phyloP scores from a whole-genome alignment of 192 early-diverging fungal species.

The Backusella mclennaniae region DNA sequence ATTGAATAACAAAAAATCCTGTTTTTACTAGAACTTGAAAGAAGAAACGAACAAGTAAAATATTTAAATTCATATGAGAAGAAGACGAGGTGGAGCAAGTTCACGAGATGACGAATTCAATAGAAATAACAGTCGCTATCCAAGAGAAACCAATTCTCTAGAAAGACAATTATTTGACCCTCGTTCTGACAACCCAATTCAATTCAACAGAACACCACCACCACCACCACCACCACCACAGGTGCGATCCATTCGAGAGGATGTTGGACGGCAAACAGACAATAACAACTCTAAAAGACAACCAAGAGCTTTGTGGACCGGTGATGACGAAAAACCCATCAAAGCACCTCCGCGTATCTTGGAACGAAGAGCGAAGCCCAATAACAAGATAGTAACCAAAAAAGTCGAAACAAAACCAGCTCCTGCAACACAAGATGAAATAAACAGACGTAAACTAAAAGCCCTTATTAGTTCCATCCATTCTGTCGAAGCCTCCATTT shows the following conservation, averaged over 20 bases:
- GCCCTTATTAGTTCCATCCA: not conserved
- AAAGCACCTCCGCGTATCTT: not conserved
- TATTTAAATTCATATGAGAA: not conserved
- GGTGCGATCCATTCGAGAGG: not conserved
- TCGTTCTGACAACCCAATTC: conserved; percentile 3
- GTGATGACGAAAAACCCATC: not conserved
- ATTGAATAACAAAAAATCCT: not conserved
- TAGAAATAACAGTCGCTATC: not conserved
- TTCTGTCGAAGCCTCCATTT: not conserved
- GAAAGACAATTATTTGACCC: conserved; percentile 10
- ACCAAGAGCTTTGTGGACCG: not conserved
- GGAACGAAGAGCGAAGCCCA: not conserved
- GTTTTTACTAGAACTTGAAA: not conserved
- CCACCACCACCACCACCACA: not conserved
- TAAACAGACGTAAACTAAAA: not conserved
- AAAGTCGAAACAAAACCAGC: not conserved
- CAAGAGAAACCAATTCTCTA: not conserved
- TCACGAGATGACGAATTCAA: conserved; percentile 12
- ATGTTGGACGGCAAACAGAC: not conserved
- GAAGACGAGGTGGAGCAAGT: conserved; percentile 1
- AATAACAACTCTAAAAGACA: not conserved
- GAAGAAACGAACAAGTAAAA: not conserved
- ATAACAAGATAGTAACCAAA: not conserved
- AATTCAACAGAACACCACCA: conserved; percentile 4
- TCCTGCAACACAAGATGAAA: not conserved